phyloP scores from a whole-genome alignment of 2,329 filamentous ascomycete species.

The Iodosphaeria phyllophila region DNA sequence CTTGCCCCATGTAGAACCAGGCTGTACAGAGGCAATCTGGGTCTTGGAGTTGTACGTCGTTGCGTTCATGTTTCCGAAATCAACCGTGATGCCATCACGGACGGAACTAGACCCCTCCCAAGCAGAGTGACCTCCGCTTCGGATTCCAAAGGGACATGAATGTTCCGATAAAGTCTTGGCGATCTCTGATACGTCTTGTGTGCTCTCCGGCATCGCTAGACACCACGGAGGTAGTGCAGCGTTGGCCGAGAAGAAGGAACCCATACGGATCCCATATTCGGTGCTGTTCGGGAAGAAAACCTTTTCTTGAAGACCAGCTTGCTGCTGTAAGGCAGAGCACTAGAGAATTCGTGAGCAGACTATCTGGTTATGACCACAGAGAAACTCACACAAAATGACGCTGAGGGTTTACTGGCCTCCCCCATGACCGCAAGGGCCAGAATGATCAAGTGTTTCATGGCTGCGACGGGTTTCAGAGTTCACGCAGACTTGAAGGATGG shows the following conservation, averaged over 20 bases:
- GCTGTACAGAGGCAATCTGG: conserved; percentile 12
- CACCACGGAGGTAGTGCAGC: conserved; percentile 17
- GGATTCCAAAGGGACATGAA: conserved; percentile 18
- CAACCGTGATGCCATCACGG: conserved; percentile 5
- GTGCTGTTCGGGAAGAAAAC: conserved; percentile 1
- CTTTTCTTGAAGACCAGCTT: too few relatives aligned
- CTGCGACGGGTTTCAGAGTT: too few relatives aligned
- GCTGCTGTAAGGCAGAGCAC: too few relatives aligned
- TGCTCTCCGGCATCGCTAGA: conserved; percentile 14
- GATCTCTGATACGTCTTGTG: conserved; percentile 17
- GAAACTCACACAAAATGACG: too few relatives aligned
- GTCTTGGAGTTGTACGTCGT: conserved; percentile 10
- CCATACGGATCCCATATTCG: conserved; percentile 8
- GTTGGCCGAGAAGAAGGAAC: conserved; percentile 17
- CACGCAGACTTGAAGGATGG: too few relatives aligned
- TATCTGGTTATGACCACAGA: too few relatives aligned
- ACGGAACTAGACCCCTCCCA: conserved; percentile 8
- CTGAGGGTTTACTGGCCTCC: too few relatives aligned
- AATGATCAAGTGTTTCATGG: too few relatives aligned
- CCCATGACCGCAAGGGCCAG: too few relatives aligned
- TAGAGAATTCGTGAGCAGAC: too few relatives aligned
- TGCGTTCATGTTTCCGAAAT: conserved; percentile 10
- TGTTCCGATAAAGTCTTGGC: conserved; percentile 14
- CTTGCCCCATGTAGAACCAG: conserved; percentile 8
- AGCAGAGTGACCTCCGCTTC: conserved; percentile 12